Conservation (phyloP, 1,284 basidiomycete species). For the Ganoderma leucocontextum region DNA sequence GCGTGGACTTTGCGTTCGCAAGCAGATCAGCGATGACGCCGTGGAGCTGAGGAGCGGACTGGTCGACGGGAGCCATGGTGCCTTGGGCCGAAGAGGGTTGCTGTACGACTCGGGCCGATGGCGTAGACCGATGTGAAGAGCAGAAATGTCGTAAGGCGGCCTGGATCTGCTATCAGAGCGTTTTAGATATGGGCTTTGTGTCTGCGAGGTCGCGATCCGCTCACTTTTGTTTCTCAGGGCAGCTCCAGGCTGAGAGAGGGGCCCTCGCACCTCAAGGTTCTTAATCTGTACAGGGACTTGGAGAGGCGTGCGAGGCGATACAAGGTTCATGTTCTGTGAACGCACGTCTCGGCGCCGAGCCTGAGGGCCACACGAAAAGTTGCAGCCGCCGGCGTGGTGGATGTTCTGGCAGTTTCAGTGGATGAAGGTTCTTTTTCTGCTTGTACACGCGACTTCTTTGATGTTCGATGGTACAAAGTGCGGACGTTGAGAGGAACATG, state of each 20-base stretch:
- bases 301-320: background rate
- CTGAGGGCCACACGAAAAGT: background rate
- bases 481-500: background rate
- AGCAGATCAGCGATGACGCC: background rate
- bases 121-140: background rate
- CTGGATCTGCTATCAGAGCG: background rate
- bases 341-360: background rate
- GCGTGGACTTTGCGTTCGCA: background rate
- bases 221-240: background rate
- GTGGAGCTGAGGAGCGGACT: background rate
- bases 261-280: too few species aligned
- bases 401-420: background rate
- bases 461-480: background rate
- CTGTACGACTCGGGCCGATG: too few species aligned
- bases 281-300: background rate
- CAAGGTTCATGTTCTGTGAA: background rate
- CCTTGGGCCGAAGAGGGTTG: background rate
- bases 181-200: background rate
- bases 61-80: background rate
- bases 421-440: background rate
- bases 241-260: background rate
- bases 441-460: background rate
- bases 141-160: background rate
- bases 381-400: conserved; percentile 1
- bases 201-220: background rate